phyloP scores from a whole-genome alignment of 192 early-diverging fungal species.

The Chytriomyces sp. region DNA sequence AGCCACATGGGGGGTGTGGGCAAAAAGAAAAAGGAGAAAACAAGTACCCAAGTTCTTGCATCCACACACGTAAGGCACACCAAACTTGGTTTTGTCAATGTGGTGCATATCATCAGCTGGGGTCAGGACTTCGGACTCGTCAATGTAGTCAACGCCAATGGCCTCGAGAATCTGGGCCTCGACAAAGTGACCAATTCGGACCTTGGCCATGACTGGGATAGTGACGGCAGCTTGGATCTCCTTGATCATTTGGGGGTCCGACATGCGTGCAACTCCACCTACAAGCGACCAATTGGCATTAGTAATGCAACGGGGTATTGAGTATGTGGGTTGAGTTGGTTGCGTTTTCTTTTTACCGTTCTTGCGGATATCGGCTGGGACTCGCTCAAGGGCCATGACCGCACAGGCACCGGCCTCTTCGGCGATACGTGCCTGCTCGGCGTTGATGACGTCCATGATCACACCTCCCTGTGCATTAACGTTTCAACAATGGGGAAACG shows the following conservation, averaged over 20 bases:
- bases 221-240: constrained; percentile 94
- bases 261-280: constrained; percentile 98
- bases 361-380: constrained; percentile 98
- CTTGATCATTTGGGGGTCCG: constrained; percentile 96
- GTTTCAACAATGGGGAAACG: neutral
- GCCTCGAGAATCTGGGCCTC: constrained; percentile 96
- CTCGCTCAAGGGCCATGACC: constrained; percentile 97
- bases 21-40: neutral
- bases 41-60: constrained; percentile 77
- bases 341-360: constrained; percentile 62
- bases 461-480: constrained; percentile 79
- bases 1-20: neutral
- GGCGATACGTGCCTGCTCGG: constrained; percentile 96
- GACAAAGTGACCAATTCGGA: constrained; percentile 98
- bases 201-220: constrained; percentile 99
- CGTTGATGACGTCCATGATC: constrained; percentile 99
- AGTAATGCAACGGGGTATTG: neutral
- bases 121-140: constrained; percentile 96
- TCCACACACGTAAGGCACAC: constrained; percentile 96
- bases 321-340: neutral
- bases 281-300: neutral
- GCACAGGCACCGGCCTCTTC: constrained; percentile 96
- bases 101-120: constrained; percentile 96
- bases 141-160: constrained; percentile 94
- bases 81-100: constrained; percentile 91